Base-by-base conservation (phyloP, 371 early-diverging fungal genomes). In the Gilbertella persicaria region DNA sequence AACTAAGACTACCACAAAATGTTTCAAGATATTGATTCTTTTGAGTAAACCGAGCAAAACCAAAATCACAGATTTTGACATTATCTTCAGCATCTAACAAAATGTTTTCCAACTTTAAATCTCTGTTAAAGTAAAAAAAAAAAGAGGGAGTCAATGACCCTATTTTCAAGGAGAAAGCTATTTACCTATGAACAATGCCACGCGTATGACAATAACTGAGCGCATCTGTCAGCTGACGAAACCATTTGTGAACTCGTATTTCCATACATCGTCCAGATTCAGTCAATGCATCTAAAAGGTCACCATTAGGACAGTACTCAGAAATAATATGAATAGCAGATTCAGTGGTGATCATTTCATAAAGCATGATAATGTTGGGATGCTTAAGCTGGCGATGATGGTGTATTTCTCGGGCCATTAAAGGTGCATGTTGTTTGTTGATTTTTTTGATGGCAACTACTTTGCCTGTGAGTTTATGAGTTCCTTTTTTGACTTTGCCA, bases 41-140 rank as follows among this genome's bases (percentile, higher is more conserved):
- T 25, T 88, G 86, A 25, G 79, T 80, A 45, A 84, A 81, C 10
- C 88, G 75, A n/a, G 92, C 90, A 75, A 95, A 93, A 17, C 95
- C 95, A 79, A 95, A 93, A 72, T 95, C 95, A 44, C 88, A 87
- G 36, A 95, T 71, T 64, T 93, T 95, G 60, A 89, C 80, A 48
- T 86, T 80, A 56, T 86, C 69, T 44, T 91, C 77, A 25, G 79
- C 66, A 57, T 87, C 90, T 38, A 94, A 70, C 30, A 94, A 64
- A 39, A 94, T 85, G 66, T 94, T 94, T 66, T 94, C 92, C 21
- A 94, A 77, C 61, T 94, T 94, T 52, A 94, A 75, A 67, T 93
- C 94, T 41, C 90, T 24, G 10, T 51, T 14, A 40, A 8, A 41
- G 25, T 19, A 28, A 28, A 28, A 28, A 28, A 28, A 28, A 28